Percentiles rank a stretch among this genome's conserved stretches.
phyloP scores from a whole-genome alignment of 2,329 filamentous ascomycete species.

The Stagonosporopsis cucurbitacearum region DNA sequence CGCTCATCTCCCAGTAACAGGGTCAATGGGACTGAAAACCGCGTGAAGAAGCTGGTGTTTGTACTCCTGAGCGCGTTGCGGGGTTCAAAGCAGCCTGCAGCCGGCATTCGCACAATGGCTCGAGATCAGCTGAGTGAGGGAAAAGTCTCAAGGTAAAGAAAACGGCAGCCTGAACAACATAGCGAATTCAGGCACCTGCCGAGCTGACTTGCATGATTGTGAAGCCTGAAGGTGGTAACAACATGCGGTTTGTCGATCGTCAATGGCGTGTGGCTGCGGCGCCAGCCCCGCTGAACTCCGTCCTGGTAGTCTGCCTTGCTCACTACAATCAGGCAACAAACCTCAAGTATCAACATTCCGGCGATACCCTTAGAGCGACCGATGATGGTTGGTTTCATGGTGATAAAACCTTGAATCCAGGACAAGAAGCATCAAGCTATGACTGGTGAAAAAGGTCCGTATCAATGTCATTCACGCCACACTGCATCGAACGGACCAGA shows the following conservation, averaged over 20 bases:
- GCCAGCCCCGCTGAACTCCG: constrained; percentile 16
- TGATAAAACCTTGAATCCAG: constrained; percentile 23
- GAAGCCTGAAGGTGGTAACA: constrained; percentile 34
- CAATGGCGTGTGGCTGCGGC: constrained; percentile 19
- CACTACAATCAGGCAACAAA: constrained; percentile 13
- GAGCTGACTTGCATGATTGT: constrained; percentile 14
- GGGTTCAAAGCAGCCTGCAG: constrained; percentile 9
- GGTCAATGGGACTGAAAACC: background rate
- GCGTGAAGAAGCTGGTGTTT: background rate
- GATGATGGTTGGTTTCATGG: constrained; percentile 19
- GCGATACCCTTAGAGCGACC: background rate
- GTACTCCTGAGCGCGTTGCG: constrained; percentile 22
- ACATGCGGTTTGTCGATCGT: constrained; percentile 24
- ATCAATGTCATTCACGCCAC: constrained; percentile 5
- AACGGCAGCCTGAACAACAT: constrained; percentile 41
- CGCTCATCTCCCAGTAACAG: constrained; percentile 26
- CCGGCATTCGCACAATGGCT: constrained; percentile 4
- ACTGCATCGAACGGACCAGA: background rate
- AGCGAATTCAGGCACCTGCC: constrained; percentile 34
- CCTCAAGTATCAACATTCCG: background rate
- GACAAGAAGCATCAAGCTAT: constrained; percentile 27
- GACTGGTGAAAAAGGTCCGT: constrained; percentile 42
- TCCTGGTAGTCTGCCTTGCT: constrained; percentile 9
- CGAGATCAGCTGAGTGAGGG: constrained; percentile 3
- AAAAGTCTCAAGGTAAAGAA: constrained; percentile 34